phyloP scores from a whole-genome alignment of 164 flowering plant species.

The Tinospora cordifolia region DNA sequence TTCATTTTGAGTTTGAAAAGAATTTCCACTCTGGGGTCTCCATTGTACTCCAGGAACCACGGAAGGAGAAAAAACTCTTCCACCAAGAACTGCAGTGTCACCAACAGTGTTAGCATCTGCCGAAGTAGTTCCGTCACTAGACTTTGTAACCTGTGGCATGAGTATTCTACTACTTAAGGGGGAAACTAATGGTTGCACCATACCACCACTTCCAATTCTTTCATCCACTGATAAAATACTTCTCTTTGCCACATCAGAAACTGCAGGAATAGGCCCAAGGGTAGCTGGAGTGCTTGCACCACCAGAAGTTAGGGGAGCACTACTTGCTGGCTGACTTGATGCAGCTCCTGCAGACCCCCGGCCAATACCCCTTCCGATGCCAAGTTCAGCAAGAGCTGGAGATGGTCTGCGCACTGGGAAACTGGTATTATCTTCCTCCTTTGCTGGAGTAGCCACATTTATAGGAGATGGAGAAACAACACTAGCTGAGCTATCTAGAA shows the following conservation, averaged over 20 bases:
- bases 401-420: conserved; percentile 62
- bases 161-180: conserved; percentile 55
- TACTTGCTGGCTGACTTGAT: conserved; percentile 41
- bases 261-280: conserved; percentile 39
- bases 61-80: conserved; percentile 66
- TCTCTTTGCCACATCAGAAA: conserved; percentile 62
- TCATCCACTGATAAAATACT: conserved; percentile 66
- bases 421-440: conserved; percentile 66
- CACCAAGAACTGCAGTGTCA: conserved; percentile 46
- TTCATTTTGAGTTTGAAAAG: conserved; percentile 79
- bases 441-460: conserved; percentile 37
- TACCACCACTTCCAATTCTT: conserved; percentile 52
- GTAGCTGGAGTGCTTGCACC: conserved; percentile 38
- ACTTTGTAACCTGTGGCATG: conserved; percentile 56
- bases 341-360: conserved; percentile 40
- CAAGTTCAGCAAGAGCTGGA: conserved; percentile 57
- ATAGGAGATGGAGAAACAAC: conserved; percentile 40
- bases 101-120: conserved; percentile 44
- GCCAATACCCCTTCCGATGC: conserved; percentile 45
- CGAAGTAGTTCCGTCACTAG: conserved; percentile 44
- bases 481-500: conserved; percentile 41
- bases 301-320: conserved; percentile 47
- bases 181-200: conserved; percentile 53
- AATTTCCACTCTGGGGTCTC: conserved; percentile 69
- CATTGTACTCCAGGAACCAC: conserved; percentile 70